phyloP scores from a whole-genome alignment of 2,329 filamentous ascomycete genomes.

The Ophiostoma novo-ulmi region DNA sequence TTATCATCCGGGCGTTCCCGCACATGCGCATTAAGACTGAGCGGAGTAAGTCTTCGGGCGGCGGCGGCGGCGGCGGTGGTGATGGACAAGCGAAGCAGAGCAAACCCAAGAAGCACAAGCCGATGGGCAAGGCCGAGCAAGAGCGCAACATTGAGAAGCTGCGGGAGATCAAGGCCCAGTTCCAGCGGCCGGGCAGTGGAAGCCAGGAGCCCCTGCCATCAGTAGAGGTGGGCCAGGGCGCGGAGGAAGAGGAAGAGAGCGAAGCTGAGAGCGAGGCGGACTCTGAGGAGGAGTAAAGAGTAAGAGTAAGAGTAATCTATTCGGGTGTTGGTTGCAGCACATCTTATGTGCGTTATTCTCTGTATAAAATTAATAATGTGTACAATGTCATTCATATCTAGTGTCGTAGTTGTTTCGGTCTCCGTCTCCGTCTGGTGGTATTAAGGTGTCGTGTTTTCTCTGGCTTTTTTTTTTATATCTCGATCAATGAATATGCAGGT shows the following conservation, averaged over 20 bases:
- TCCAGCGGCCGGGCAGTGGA: conserved; percentile 43
- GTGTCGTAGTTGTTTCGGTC: conserved; percentile 13
- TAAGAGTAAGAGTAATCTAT: no score
- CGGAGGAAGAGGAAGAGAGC: conserved; percentile 42
- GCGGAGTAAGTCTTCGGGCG: conserved; percentile 32
- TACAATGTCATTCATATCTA: not conserved
- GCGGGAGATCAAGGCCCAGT: conserved; percentile 53
- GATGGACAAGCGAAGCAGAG: conserved; percentile 33
- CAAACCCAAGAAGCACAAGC: conserved; percentile 69
- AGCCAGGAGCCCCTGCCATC: conserved; percentile 43
- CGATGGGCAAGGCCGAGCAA: conserved; percentile 68
- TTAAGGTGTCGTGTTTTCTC: not conserved
- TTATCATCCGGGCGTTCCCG: conserved; percentile 40
- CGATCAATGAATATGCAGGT: not conserved
- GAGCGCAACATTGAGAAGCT: conserved; percentile 61
- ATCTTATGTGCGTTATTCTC: conserved; percentile 15
- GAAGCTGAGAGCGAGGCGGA: conserved; percentile 33
- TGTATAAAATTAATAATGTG: conserved; percentile 18
- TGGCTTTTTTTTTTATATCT: not conserved
- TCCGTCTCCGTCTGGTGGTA: not conserved
- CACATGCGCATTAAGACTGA: conserved; percentile 35
- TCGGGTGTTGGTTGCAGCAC: no score
- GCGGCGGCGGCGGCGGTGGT: conserved; percentile 26
- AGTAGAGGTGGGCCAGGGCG: conserved; percentile 35
- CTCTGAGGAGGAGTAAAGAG: conserved; percentile 44